Base-by-base conservation (phyloP, 2,329 filamentous ascomycete species). In the Neonectria hederae region DNA sequence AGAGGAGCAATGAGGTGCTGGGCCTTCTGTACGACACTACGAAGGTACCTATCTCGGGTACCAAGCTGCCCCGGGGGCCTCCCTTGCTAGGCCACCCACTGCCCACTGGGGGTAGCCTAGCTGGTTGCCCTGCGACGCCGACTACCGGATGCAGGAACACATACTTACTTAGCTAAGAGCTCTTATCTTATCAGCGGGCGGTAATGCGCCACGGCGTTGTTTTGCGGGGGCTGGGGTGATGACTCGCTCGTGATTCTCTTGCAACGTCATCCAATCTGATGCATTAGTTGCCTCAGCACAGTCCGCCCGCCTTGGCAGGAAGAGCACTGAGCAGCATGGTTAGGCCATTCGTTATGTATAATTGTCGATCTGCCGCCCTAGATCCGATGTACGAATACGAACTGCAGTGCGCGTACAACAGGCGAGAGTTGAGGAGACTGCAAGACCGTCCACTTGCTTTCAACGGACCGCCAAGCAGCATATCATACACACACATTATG, bases 141-240 rank as follows among this genome's bases (percentile, higher is more conserved):
- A 43, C 45, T 10, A 42, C 43, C 52, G 49, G 57, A 59, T 21
- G 49, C 57, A 59, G 38, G 22, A 26, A 28, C n/a, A 26, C 6
- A 1, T 13, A 32, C 11, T 26, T 26, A 26, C 22, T 19, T 11
- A 24, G 32, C 68, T 55, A 40, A 30, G 40, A 69, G 66, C 63
- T 68, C 45, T 59, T 71, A 55, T 59, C 69, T 69, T 69, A 67
- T 70, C 61, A 13, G 11, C 28, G 26, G 54, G 55, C 69, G 42
- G 43, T 56, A 61, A 22, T 51, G 26, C 48, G n/a, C 17, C 28
- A 4, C n/a, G n/a, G 21, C 35, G 35, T 19, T 49, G 24, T 22
- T 49, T 26, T 46, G 43, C 43, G 43, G 43, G 35, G 43, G 42
- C 21, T 46, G 43, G 43, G 43, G 14, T 22, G 19, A 45, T 38